Base-by-base conservation (phyloP, 805 yeast genomes). In the Wickerhamomyces strasburgensis region DNA sequence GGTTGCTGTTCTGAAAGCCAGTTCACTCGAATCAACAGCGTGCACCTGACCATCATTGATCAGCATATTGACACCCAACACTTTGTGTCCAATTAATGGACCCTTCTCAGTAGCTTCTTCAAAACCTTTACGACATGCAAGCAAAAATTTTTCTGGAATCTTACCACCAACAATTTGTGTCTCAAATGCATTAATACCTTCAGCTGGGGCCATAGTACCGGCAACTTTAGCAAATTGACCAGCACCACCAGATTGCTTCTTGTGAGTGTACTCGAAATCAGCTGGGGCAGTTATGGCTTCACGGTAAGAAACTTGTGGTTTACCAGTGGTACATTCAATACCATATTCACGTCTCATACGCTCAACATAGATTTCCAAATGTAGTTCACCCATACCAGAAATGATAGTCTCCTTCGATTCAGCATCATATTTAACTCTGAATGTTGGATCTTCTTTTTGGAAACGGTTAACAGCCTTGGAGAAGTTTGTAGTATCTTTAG, bases 391-490 rank as follows among this genome's bases (percentile, higher is more conserved):
- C 96, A 90, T 89, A 49, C 98, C 98, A 39, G 95, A 84, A 54
- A 93, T 81, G 44, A 93, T 75, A 13, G 97, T 93, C 61, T 93
- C 96, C 61, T 93, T 93, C 29, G 94, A 81, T 64, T 93, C 97
- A 16, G 74, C 62, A 60, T 93, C 98, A 57, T 75, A 90, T 50
- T 76, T 78, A 39, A 93, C 98, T 56, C 96, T 75, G 73, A 93
- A 93, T 4, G 99, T 93, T 34, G 99, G 99, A 65, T 93, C 99
- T 63, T 93, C 99, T 62, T 90, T 90, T 65, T 93, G 98, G 75
- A 93, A 93, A 50, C 98, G 75, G 65, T 88, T 89, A 69, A 93
- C 78, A 37, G 99, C 99, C 64, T 90, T 93, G 23, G 98, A 88
- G 61, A 93, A 93, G 61, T 88, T 87, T 39, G 85, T 75, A 14